A percentile compares a stretch with the other conserved stretches of the same genome.
These are phyloP conservation scores for Mycena capillaripes DNA, from an alignment of 768 basidiomycete genomes.

Conservation along the genomic window DNA sequence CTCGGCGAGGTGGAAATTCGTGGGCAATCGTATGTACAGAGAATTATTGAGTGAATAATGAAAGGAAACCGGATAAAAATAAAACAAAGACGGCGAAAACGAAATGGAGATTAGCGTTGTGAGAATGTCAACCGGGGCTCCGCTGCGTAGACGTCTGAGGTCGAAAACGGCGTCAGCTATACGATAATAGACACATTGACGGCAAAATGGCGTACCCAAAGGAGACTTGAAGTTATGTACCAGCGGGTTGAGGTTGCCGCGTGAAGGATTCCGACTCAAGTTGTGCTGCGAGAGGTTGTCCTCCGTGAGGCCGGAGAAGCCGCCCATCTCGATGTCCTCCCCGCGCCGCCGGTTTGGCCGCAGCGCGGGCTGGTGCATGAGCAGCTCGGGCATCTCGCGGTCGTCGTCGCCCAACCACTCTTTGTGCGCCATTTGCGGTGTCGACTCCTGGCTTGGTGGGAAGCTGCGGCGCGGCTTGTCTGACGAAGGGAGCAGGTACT, in stretches of 20 bases:
- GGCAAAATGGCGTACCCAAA: constrained; percentile 61
- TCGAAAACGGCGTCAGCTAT: not conserved
- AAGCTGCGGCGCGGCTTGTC: constrained; percentile 16
- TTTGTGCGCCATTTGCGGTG: constrained; percentile 9
- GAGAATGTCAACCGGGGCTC: constrained; percentile 49
- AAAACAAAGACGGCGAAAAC: not conserved
- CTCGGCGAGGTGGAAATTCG: constrained; percentile 11
- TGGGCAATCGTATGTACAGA: constrained; percentile 24
- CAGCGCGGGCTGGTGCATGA: constrained; percentile 49
- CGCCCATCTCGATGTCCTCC: constrained; percentile 37
- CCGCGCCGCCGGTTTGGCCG: constrained; percentile 60
- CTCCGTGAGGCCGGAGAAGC: constrained; percentile 51
- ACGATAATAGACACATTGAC: not conserved
- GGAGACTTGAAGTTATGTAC: constrained; percentile 79
- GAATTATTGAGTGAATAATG: not conserved
- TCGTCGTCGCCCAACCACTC: constrained; percentile 41
- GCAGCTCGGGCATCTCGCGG: constrained; percentile 40
- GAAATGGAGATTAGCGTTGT: constrained; percentile 37
- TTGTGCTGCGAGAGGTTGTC: constrained; percentile 61
- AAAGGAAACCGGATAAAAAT: not conserved
- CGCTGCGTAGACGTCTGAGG: constrained; percentile 18
- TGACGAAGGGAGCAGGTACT: not conserved
- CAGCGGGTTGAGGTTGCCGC: constrained; percentile 62
- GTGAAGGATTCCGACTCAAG: constrained; percentile 38
- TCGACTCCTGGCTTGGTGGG: constrained; percentile 6